Base-by-base conservation (phyloP, 352 stramenopile genomes). In the Globisporangium ultimum region DNA sequence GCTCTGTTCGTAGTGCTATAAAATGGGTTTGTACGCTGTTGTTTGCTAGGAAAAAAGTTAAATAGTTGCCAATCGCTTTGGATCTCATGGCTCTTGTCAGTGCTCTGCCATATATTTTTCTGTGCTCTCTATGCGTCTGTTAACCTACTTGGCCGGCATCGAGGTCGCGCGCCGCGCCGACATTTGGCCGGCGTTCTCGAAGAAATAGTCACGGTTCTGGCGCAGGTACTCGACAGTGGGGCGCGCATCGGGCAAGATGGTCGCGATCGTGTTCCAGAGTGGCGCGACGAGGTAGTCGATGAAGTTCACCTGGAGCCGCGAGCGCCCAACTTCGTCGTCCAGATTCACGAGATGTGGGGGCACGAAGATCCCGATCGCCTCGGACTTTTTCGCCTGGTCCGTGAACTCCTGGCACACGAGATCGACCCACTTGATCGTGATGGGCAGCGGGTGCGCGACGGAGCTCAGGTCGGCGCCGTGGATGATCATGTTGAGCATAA, bases 401-500 rank as follows among this genome's bases (percentile, higher is more conserved):
- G 74, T 76, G 63, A 96, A 96, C 61, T 96, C 88, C 20, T 84
- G 66, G 58, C 75, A 89, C 6, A 96, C 76, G 20, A 77, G 66
- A 41, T 86, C 71, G 7, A 90, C 79, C 88, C 83, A 93, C 38
- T 85, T 84, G 21, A 85, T 64, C 10, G 71, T 59, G 28, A 89
- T 71, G 1, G 50, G 48, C 0, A 87, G 58, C 1, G 80, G 80
- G 17, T 66, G 64, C 21, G 72, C 85, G 6, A 88, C 67, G 18
- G 84, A 90, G 42, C 70, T 68, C 18, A 97, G 56, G 54, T 97
- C 87, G 0, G 80, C 68, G 15, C 79, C 68, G 60, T 97, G 86
- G 42, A 96, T 82, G 59, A 96, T 74, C 78, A 91, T 88, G 63
- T 84, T 91, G 46, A 91, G 69, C 77, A 91, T 76, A 18, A 90